Percentiles rank a stretch among this genome's conserved stretches.
phyloP scores from a whole-genome alignment of 1,284 basidiomycete species.

The Melampsora occidentalis region DNA sequence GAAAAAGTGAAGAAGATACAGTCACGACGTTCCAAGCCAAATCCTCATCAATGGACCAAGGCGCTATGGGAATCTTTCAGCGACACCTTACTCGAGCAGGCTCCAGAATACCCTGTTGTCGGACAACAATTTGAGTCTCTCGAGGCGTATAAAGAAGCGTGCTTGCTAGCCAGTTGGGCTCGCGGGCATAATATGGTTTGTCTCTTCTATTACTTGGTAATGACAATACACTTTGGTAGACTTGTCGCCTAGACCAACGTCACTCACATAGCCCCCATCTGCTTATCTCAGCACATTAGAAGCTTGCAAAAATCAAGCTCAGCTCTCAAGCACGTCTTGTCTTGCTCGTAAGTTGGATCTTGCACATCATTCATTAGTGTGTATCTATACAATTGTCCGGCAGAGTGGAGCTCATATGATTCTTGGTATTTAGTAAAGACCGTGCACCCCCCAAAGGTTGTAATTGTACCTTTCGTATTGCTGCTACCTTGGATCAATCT shows the following conservation, averaged over 20 bases:
- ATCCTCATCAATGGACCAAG: too few species aligned
- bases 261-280: background rate
- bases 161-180: conserved; percentile 36
- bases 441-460: conserved; percentile 30
- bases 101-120: conserved; percentile 17
- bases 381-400: background rate
- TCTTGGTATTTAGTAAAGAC: conserved; percentile 18
- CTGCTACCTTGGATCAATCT: background rate
- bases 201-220: background rate
- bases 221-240: too few species aligned
- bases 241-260: background rate
- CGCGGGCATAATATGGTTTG: conserved; percentile 38
- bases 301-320: conserved; percentile 27
- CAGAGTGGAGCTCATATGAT: background rate
- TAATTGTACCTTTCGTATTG: conserved; percentile 30
- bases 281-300: background rate
- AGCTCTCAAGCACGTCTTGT: conserved; percentile 18
- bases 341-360: conserved; percentile 23
- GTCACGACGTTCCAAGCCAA: background rate
- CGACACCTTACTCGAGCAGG: background rate
- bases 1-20: background rate
- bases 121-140: conserved; percentile 17
- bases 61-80: background rate
- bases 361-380: background rate
- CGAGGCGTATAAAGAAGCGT: conserved; percentile 16